Evolutionary conservation across 73 alveolate genomes (phyloP).

Genomic region (Vitrella brassicaformis): DNA sequence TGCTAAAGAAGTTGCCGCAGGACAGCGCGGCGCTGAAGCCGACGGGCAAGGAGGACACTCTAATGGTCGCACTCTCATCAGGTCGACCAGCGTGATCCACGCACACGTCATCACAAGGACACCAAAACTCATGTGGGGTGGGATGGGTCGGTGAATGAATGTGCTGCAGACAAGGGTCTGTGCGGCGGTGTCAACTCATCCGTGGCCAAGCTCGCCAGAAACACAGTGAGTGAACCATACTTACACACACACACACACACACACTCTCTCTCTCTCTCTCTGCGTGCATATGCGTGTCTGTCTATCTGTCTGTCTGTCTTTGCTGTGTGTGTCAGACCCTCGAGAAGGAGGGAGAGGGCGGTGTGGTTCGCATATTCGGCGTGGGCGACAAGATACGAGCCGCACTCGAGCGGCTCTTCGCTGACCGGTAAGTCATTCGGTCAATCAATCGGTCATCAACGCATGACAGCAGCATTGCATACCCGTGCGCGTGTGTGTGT

Average conservation of each 20-base stretch:
- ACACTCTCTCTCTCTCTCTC: not conserved
- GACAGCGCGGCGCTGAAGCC: constrained; percentile 50
- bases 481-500: not conserved
- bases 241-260: too few species aligned
- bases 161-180: constrained; percentile 66
- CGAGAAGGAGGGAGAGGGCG: not conserved
- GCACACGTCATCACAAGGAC: too few species aligned
- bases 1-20: constrained; percentile 53
- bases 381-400: not conserved
- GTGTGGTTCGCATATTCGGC: not conserved
- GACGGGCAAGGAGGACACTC: constrained; percentile 62
- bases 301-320: not conserved
- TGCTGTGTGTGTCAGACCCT: not conserved
- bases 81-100: too few species aligned
- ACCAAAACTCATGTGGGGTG: too few species aligned
- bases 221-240: constrained; percentile 37
- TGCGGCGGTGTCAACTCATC: constrained; percentile 71
- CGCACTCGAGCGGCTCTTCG: not conserved
- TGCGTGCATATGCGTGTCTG: not conserved
- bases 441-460: too few species aligned
- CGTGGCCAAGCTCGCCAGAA: constrained; percentile 53
- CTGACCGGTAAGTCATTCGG: not conserved
- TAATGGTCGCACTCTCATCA: too few species aligned
- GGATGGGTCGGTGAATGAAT: too few species aligned
- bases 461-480: too few species aligned